Evolutionary conservation across 805 yeast genomes (phyloP), one percentile per base, ranked within the genome.

Genomic region (Zygoascus bituminiphila): DNA sequence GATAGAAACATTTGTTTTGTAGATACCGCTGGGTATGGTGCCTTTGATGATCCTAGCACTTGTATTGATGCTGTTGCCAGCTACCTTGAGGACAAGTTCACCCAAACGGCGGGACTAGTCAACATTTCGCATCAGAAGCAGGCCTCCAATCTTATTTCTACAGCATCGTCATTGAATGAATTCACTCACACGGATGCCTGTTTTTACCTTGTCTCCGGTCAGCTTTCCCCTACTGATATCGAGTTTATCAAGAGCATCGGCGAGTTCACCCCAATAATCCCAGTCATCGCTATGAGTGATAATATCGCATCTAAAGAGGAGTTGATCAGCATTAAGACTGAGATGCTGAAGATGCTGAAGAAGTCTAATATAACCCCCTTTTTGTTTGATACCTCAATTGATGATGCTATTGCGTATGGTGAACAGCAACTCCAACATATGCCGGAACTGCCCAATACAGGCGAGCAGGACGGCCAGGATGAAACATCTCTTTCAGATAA

Each of bases 151-250:
- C 39, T 57, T 21, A 43, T 54, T 40, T 48, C 60, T 7, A 49
- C 60, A 2, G 49, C 59, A 6, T 46, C 58, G 12, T 52, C 57
- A 2, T 31, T 54, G 37, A 14, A 54, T 4, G 59, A 53, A 25
- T 54, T 57, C 37, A 22, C 54, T 14, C 57, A 55, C 35, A 59
- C 51, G 9, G 61, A 57, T 39, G 60, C 52, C 2, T 57, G 61
- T 40, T 50, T 57, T 17, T 57, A 57, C 40, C 23, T 57, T 20
- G 41, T 57, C 7, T 24, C 41, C 21, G 51, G 45, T 36, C 41
- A 47, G 14, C 23, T 57, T 24, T 55, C 44, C 40, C 49, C 49
- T 4, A 46, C 48, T 20, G 61, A 57, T 41, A 17, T 57, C 15
- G 53, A 56, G 12, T 52, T 48, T 40, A 51, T 57, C 40, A 15